phyloP scores from a whole-genome alignment of 768 basidiomycete species.

The Tulasnella sp. region DNA sequence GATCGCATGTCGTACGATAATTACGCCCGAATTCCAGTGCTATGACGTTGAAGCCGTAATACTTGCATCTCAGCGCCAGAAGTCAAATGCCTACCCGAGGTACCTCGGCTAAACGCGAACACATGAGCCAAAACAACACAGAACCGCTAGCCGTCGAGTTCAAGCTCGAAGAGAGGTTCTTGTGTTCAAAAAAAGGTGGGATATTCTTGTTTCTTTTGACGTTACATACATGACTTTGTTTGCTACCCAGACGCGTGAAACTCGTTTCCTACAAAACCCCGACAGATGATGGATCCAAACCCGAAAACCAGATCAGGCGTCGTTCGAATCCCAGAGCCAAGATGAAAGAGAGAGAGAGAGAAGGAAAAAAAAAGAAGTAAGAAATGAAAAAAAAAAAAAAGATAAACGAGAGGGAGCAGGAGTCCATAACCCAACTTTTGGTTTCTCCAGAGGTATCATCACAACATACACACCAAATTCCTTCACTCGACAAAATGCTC shows the following conservation, averaged over 20 bases:
- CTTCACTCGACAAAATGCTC: neutral
- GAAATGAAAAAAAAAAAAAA: neutral
- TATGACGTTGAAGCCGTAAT: neutral
- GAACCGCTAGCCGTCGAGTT: neutral
- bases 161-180: neutral
- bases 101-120: neutral
- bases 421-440: neutral
- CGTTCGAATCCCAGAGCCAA: neutral
- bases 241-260: neutral
- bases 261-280: neutral
- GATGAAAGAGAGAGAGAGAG: neutral
- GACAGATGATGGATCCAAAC: neutral
- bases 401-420: neutral
- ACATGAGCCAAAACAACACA: neutral
- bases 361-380: neutral
- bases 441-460: neutral
- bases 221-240: constrained; percentile 1
- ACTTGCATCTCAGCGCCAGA: neutral
- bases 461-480: neutral
- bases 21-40: neutral
- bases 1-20: neutral
- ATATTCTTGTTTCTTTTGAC: neutral
- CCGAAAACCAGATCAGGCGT: neutral
- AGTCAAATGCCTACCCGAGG: neutral
- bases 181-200: neutral